Evolutionary conservation across 176 grass and related monocot genomes (phyloP).

Genomic region (Ananas comosus): DNA sequence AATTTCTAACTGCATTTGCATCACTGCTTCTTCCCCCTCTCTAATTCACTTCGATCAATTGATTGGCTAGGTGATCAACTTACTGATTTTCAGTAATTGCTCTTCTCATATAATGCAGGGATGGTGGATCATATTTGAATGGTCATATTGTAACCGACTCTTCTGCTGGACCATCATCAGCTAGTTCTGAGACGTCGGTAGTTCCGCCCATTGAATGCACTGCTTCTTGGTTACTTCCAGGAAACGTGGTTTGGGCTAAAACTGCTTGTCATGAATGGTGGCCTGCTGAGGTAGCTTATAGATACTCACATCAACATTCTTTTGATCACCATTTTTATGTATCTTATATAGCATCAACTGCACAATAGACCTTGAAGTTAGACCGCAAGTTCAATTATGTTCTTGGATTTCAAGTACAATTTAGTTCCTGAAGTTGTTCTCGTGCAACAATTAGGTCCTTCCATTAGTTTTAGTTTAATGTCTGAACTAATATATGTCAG

Average conservation of each 20-base stretch:
- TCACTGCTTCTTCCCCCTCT: neutral
- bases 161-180: slow-evolving; percentile 23
- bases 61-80: neutral
- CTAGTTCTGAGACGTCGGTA: slow-evolving; percentile 16
- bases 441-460: too few relatives aligned
- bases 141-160: slow-evolving; percentile 27
- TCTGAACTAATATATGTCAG: too few relatives aligned
- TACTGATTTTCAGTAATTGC: neutral
- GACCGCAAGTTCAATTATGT: neutral
- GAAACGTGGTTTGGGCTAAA: slow-evolving; percentile 44
- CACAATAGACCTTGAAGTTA: too few relatives aligned
- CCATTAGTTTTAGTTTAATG: too few relatives aligned
- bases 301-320: neutral
- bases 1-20: too few relatives aligned
- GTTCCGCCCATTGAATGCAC: neutral
- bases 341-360: neutral
- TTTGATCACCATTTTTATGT: neutral
- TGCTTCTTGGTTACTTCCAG: slow-evolving; percentile 33
- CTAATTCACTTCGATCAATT: neutral
- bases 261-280: slow-evolving; percentile 35
- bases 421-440: neutral
- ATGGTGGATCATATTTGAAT: slow-evolving; percentile 8
- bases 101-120: slow-evolving; percentile 13
- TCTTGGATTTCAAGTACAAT: neutral
- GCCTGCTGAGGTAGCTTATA: slow-evolving; percentile 32